Evolutionary conservation across 2,329 filamentous ascomycete genomes (phyloP).

Genomic region (Pseudogymnoascus sp.): DNA sequence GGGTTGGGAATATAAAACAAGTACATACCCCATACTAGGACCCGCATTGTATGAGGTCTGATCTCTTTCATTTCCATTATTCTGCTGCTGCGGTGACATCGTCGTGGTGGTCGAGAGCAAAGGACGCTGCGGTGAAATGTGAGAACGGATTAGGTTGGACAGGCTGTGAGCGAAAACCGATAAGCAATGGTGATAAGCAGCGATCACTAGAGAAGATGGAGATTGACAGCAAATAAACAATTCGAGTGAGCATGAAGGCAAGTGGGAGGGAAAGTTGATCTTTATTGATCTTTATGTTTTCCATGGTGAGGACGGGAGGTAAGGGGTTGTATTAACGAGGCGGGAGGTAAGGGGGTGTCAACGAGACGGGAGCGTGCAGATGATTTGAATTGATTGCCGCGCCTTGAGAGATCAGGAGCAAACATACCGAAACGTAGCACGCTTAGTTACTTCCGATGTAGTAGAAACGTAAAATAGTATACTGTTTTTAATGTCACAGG

Average conservation of each 20-base stretch:
- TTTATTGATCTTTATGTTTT: background rate
- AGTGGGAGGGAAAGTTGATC: slow-evolving; percentile 9
- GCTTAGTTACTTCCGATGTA: background rate
- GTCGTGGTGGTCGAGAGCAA: background rate
- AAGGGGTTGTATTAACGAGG: no score
- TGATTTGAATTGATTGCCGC: background rate
- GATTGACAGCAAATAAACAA: background rate
- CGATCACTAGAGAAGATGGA: background rate
- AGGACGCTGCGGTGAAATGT: background rate
- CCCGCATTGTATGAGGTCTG: background rate
- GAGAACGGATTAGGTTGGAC: background rate
- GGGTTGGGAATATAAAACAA: background rate
- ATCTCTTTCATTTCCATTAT: background rate
- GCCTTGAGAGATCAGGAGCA: background rate
- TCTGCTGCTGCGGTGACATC: background rate
- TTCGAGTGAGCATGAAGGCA: background rate
- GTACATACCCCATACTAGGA: background rate
- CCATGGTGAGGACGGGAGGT: background rate
- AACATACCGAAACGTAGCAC: background rate
- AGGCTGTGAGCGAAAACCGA: background rate
- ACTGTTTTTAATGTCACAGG: background rate
- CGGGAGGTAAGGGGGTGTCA: background rate
- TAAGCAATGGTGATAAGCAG: background rate
- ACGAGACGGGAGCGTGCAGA: background rate
- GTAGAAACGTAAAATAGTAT: background rate